Evolutionary conservation across 164 flowering plant genomes (phyloP).

Genomic region (Warburgia ugandensis): DNA sequence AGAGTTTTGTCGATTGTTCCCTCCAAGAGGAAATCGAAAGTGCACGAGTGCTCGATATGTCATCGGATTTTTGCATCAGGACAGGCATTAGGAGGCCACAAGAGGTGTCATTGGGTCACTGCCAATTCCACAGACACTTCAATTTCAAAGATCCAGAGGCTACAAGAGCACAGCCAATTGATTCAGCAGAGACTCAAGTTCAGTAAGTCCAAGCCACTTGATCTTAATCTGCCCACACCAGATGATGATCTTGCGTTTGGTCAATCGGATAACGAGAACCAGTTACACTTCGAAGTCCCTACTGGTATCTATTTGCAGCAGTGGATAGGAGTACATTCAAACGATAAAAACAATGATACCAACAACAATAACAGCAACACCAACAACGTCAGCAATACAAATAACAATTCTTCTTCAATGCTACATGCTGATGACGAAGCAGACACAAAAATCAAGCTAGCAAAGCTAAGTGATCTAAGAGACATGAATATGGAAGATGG

Average conservation of each 20-base stretch:
- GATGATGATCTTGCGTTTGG: slow-evolving; percentile 13
- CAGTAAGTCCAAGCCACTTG: slow-evolving; percentile 32
- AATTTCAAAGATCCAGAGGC: slow-evolving; percentile 25
- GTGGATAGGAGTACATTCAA: slow-evolving; percentile 29
- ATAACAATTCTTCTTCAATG: slow-evolving; percentile 8
- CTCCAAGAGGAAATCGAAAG: slow-evolving; percentile 56
- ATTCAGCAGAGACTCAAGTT: slow-evolving; percentile 18
- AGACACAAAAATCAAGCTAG: slow-evolving; percentile 64
- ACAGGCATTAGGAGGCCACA: slow-evolving; percentile 93
- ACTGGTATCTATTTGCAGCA: slow-evolving; percentile 39
- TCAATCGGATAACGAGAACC: slow-evolving; percentile 18
- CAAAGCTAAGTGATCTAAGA: slow-evolving; percentile 74
- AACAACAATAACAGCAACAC: slow-evolving; percentile 4
- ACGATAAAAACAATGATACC: slow-evolving; percentile 2
- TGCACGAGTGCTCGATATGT: slow-evolving; percentile 85
- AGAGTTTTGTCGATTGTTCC: slow-evolving; percentile 15
- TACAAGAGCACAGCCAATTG: slow-evolving; percentile 17
- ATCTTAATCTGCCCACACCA: slow-evolving; percentile 76
- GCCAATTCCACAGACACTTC: slow-evolving; percentile 46
- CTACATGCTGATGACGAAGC: slow-evolving; percentile 47
- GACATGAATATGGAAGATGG: slow-evolving; percentile 43
- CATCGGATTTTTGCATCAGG: slow-evolving; percentile 77
- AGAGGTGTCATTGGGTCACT: slow-evolving; percentile 95
- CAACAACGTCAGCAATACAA: slow-evolving; percentile 2
- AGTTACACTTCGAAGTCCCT: slow-evolving; percentile 36